These are phyloP conservation scores for Lichtheimia hyalospora DNA, from an alignment of 371 early-diverging fungal species.

Conservation along the genomic window DNA sequence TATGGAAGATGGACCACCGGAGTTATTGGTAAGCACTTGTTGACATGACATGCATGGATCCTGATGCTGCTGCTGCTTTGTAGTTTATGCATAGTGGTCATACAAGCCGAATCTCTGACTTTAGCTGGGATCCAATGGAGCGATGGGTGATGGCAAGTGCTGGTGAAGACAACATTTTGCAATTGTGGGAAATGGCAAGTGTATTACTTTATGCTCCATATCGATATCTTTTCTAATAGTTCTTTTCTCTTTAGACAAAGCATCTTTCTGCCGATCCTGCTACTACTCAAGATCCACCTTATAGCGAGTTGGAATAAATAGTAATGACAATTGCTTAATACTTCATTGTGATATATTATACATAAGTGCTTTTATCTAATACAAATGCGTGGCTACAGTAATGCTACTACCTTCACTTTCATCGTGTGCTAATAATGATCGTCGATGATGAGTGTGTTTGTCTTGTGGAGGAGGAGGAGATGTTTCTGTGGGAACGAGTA, in stretches of 20 bases:
- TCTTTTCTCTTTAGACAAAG: neutral
- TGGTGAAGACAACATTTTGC: slow-evolving; percentile 96
- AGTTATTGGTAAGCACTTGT: slow-evolving; percentile 71
- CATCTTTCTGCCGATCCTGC: neutral
- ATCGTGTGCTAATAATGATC: slow-evolving; percentile 1
- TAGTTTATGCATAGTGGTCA: slow-evolving; percentile 99
- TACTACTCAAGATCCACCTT: neutral
- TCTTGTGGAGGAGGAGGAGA: slow-evolving; percentile 1
- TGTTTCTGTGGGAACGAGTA: neutral
- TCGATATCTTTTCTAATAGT: neutral
- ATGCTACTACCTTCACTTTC: slow-evolving; percentile 15
- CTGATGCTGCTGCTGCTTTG: neutral
- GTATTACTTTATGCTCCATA: too few relatives aligned
- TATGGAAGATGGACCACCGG: slow-evolving; percentile 98
- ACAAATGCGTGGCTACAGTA: neutral
- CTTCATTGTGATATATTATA: too few relatives aligned
- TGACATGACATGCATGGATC: neutral
- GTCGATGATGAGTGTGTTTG: slow-evolving; percentile 2
- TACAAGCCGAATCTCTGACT: slow-evolving; percentile 94
- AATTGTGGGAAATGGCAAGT: slow-evolving; percentile 98
- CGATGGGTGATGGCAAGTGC: slow-evolving; percentile 94
- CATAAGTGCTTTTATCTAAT: too few relatives aligned
- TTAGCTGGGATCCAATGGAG: slow-evolving; percentile 96
- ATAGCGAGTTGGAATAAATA: slow-evolving; percentile 1
- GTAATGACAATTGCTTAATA: too few relatives aligned